Evolutionary conservation across 1,284 basidiomycete genomes (phyloP), one percentile per base, ranked within the genome.

Genomic region (Boletus smithii): DNA sequence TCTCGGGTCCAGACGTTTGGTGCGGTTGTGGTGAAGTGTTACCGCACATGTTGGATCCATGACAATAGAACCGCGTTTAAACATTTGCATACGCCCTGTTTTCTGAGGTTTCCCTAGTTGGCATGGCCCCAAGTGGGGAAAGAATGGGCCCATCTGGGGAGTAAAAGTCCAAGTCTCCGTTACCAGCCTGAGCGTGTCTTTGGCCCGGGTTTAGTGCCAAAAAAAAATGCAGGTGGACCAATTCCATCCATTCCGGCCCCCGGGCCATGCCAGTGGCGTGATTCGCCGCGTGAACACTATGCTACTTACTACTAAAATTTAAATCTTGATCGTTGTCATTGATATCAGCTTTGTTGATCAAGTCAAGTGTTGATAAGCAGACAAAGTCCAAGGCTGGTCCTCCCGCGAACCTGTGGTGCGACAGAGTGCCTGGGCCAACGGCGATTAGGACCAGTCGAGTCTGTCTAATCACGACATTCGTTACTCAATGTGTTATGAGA

Each of bases 321-420:
- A n/a, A 31, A 14, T 2, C 14, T 16, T 23, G 14, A 14, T 42
- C 18, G 20, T 16, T 17, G 16, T 26, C 30, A 11, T 13, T 24
- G 20, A 23, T 32, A 20, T 17, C 13, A 35, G 4, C n/a, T n/a
- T 8, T 11, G 9, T 36, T 33, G 11, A 33, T 30, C 24, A 32
- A 33, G 31, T 16, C 20, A 8, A 5, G 3, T 24, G 16, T 30
- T 26, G 42, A 48, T 1, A 26, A 26, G 9, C 29, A 23, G 9
- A 14, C 30, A n/a, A 31, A 14, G 14, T 31, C 3, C 29, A 18
- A n/a, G n/a, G n/a, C n/a, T 17, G 16, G 17, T 17, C 16, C 34
- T 55, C 53, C 56, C 56, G 53, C 49, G 54, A 59, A 33, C 42
- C 54, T 54, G 36, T 8, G 11, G 26, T 22, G 14, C 26, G 13